Evolutionary conservation across 768 basidiomycete genomes (phyloP), one percentile per base, ranked within the genome.

Genomic region (Panaeolus cyanescens): DNA sequence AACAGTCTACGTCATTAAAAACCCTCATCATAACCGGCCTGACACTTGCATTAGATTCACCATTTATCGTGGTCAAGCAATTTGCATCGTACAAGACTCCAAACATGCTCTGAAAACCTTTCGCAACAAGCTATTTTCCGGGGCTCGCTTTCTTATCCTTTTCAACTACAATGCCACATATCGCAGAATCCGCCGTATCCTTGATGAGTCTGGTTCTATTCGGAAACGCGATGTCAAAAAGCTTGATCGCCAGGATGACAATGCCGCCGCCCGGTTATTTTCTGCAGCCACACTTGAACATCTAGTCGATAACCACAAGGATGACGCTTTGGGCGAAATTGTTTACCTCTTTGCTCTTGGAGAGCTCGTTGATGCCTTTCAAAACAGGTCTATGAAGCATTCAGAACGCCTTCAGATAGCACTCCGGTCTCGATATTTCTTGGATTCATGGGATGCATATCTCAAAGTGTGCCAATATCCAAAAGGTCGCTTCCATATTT

Each of bases 201-300:
- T 68, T 12, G 40, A 54, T 15, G 61, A 62, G 10, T 19, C 13
- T 6, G 33, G 39, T n/a, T 20, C 39, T 20, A 8, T 40, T 4
- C 17, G 8, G 7, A 19, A 12, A 20, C 39, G 39, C 22, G 39
- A 40, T 40, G 17, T 40, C 4, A 6, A 13, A 5, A 40, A 40
- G 15, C 32, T 78, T 0, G 78, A 82, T 55, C 64, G 74, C 0
- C 80, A 83, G 64, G 81, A 82, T 60, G 79, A 83, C 60, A 69
- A 70, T 65, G 81, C 80, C 0, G 79, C 79, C 0, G 58, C 70
- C 5, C 71, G 76, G 0, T 67, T 80, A 0, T 78, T 79, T 60
- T n/a, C n/a, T n/a, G 75, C 73, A 5, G 71, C 72, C 0, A 59
- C 59, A 1, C 64, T 70, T 0, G 62, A 79, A 0, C 32, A 71